A percentile compares a stretch with the other conserved stretches of the same genome.
Evolutionary conservation across 2,329 filamentous ascomycete species (phyloP).

Genomic region (Aureobasidium melanogenum): DNA sequence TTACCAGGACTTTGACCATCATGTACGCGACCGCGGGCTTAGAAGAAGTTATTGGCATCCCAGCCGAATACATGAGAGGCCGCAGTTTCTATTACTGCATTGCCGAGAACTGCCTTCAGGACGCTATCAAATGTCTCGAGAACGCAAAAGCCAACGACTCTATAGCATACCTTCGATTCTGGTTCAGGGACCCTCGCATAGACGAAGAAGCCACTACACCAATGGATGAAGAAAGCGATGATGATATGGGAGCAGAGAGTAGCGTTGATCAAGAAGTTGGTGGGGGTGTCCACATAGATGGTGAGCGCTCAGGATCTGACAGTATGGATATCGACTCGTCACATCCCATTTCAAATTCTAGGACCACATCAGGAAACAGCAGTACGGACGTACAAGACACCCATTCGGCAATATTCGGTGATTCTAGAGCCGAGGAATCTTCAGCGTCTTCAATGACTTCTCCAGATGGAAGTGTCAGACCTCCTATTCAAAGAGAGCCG

Average conservation of each 20-base stretch:
- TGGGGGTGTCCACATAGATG: slow-evolving; percentile 34
- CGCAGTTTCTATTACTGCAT: slow-evolving; percentile 86
- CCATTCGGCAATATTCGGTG: slow-evolving; percentile 37
- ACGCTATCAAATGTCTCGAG: slow-evolving; percentile 71
- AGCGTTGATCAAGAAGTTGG: slow-evolving; percentile 41
- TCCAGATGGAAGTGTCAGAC: background rate
- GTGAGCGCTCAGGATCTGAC: slow-evolving; percentile 26
- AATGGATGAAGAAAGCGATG: slow-evolving; percentile 34
- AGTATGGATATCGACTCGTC: slow-evolving; percentile 18
- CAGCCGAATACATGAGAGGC: slow-evolving; percentile 59
- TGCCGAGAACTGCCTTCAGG: slow-evolving; percentile 63
- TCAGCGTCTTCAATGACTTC: slow-evolving; percentile 23
- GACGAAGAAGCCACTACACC: slow-evolving; percentile 40
- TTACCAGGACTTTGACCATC: slow-evolving; percentile 70
- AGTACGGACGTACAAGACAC: slow-evolving; percentile 33
- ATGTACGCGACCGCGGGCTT: slow-evolving; percentile 81
- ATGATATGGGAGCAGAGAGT: slow-evolving; percentile 40
- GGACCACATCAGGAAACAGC: slow-evolving; percentile 37
- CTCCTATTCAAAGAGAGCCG: slow-evolving; percentile 24
- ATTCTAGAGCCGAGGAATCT: slow-evolving; percentile 28
- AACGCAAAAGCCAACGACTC: slow-evolving; percentile 85
- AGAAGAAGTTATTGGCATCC: slow-evolving; percentile 63
- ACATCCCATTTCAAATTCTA: slow-evolving; percentile 21
- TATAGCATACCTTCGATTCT: slow-evolving; percentile 81
- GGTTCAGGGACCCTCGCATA: slow-evolving; percentile 65